Evolutionary conservation across 1,139 yeast species (phyloP).

Genomic region (Debaryomyces coudertii): DNA sequence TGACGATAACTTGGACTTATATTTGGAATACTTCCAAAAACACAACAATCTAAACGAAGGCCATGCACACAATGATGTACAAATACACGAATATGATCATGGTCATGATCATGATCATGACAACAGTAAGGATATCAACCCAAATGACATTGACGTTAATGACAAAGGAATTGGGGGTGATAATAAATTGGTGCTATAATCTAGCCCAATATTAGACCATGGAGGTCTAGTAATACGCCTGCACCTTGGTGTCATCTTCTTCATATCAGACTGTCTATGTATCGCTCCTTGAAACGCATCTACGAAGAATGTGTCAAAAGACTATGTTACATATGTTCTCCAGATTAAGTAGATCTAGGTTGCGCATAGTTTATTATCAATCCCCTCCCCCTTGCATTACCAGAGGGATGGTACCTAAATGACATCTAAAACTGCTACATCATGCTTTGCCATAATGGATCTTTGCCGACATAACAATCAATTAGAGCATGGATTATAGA

Average conservation of each 20-base stretch:
- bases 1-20: constrained; percentile 30
- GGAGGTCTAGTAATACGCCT: no score
- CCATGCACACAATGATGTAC: neutral
- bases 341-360: neutral
- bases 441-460: neutral
- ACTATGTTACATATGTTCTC: neutral
- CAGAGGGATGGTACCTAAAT: neutral
- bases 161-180: constrained; percentile 23
- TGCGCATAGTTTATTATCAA: no score
- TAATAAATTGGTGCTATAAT: constrained; percentile 16
- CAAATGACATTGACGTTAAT: constrained; percentile 12
- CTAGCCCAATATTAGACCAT: neutral
- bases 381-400: neutral
- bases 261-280: no score
- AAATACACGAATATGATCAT: neutral
- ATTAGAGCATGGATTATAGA: neutral
- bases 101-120: constrained; percentile 4
- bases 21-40: constrained; percentile 15
- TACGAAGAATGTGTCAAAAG: neutral
- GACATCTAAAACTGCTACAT: neutral
- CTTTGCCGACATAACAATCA: neutral
- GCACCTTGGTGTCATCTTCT: no score
- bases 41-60: constrained; percentile 11
- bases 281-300: no score
- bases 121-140: constrained; percentile 5